phyloP scores from a whole-genome alignment of 2,329 filamentous ascomycete species.

The Xylaria sp. region DNA sequence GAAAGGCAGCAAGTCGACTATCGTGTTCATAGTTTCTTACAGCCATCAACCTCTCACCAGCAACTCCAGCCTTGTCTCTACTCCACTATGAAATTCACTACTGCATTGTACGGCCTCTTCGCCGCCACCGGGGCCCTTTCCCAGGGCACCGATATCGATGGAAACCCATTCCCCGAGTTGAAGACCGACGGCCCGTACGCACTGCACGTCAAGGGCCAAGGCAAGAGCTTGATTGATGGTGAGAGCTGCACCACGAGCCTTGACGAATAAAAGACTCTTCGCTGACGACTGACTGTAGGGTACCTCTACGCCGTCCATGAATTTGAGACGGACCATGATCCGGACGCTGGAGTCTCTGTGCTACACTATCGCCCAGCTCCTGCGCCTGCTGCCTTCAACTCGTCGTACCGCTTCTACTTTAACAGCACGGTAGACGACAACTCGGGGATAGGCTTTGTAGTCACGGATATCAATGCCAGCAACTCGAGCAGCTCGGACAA shows the following conservation, averaged over 20 bases:
- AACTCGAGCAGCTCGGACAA: not conserved
- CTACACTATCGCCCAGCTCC: constrained; percentile 11
- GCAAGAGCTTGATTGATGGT: constrained; percentile 21
- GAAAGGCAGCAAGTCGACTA: constrained; percentile 12
- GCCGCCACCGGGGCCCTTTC: constrained; percentile 16
- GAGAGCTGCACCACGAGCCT: constrained; percentile 13
- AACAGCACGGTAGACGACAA: constrained; percentile 11
- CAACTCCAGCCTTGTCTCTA: constrained; percentile 7
- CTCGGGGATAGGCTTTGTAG: constrained; percentile 2
- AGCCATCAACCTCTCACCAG: constrained; percentile 7
- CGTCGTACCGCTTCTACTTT: constrained; percentile 21
- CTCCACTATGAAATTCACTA: constrained; percentile 11
- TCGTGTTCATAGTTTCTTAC: constrained; percentile 13
- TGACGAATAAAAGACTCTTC: constrained; percentile 5
- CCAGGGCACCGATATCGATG: constrained; percentile 3
- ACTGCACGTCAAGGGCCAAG: constrained; percentile 19
- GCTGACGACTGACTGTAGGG: constrained; percentile 16
- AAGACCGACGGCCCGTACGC: constrained; percentile 14
- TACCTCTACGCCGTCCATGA: constrained; percentile 20
- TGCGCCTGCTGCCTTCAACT: constrained; percentile 11
- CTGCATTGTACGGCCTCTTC: constrained; percentile 16
- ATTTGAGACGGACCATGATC: constrained; percentile 10
- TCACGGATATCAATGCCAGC: constrained; percentile 18
- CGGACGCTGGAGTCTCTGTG: constrained; percentile 9
- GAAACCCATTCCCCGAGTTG: not conserved